A percentile compares a stretch with the other conserved stretches of the same genome.
Conservation (phyloP, 129 eudicot species). For the Centaurea solstitialis region DNA sequence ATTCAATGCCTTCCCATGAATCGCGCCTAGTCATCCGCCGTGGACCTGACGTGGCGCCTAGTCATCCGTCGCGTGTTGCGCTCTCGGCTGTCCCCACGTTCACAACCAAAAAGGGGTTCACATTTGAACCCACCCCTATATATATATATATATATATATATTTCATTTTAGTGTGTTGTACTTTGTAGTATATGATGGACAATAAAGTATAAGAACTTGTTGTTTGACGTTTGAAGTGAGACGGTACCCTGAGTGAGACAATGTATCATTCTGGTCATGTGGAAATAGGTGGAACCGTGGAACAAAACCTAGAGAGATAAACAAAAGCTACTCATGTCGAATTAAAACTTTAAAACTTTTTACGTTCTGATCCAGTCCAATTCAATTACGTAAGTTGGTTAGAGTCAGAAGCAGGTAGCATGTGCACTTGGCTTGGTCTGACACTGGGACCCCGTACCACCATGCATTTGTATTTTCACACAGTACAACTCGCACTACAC, state of each 20-base stretch:
- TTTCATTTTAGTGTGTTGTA: no score
- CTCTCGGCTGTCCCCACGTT: no score
- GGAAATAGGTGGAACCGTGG: not conserved
- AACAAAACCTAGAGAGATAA: not conserved
- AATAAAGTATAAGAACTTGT: not conserved
- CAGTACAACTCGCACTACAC: not conserved
- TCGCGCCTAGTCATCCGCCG: no score
- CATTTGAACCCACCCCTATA: no score
- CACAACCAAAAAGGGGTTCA: no score
- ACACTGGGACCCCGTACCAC: not conserved
- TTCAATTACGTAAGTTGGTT: not conserved
- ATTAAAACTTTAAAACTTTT: no score
- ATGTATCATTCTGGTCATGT: not conserved
- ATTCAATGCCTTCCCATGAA: no score
- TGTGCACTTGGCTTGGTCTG: not conserved
- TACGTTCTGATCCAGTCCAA: not conserved
- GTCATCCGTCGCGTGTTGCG: no score
- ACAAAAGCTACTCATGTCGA: not conserved
- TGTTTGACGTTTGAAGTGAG: not conserved
- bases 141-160: no score
- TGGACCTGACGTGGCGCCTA: no score
- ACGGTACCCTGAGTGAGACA: not conserved
- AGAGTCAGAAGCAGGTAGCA: not conserved
- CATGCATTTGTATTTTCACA: not conserved
- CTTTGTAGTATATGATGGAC: not conserved